Conservation (phyloP, 352 stramenopile genomes). For the Nothophytophthora sp. region DNA sequence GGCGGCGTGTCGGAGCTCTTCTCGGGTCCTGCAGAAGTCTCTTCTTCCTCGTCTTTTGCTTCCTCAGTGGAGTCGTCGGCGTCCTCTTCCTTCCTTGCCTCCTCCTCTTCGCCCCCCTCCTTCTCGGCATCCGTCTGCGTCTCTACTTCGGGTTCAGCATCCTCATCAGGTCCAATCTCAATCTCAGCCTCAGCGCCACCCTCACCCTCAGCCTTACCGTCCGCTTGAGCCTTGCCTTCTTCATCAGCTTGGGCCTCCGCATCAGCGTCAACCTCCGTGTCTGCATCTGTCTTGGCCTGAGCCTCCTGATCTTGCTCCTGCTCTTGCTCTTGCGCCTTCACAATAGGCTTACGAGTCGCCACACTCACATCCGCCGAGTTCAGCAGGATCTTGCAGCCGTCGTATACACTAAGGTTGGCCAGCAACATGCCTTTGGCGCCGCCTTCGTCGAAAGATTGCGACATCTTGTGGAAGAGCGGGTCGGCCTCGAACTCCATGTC, state of each 20-base stretch:
- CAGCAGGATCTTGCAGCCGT: conserved; percentile 85
- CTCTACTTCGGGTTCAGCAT: not conserved
- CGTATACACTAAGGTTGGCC: conserved; percentile 91
- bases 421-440: conserved; percentile 92
- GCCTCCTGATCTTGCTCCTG: not conserved
- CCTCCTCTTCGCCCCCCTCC: not conserved
- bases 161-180: not conserved
- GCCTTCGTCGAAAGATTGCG: conserved; percentile 91
- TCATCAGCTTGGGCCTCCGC: conserved; percentile 5
- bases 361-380: conserved; percentile 77
- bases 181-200: not conserved
- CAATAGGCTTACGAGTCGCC: conserved; percentile 53
- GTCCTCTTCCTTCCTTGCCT: conserved; percentile 3
- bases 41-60: conserved; percentile 2
- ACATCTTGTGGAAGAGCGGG: conserved; percentile 94
- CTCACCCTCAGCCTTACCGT: not conserved
- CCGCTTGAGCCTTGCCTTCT: not conserved
- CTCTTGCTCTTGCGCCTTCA: conserved; percentile 18
- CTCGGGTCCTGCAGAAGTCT: not conserved
- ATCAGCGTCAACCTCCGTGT: conserved; percentile 11
- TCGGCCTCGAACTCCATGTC: conserved; percentile 90
- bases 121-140: not conserved
- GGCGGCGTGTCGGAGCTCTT: conserved; percentile 1
- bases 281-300: conserved; percentile 3
- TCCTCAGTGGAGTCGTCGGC: conserved; percentile 1